These are phyloP conservation scores for Calonectria fujianensis DNA, from an alignment of 2,329 filamentous ascomycete genomes.

Conservation along the genomic window DNA sequence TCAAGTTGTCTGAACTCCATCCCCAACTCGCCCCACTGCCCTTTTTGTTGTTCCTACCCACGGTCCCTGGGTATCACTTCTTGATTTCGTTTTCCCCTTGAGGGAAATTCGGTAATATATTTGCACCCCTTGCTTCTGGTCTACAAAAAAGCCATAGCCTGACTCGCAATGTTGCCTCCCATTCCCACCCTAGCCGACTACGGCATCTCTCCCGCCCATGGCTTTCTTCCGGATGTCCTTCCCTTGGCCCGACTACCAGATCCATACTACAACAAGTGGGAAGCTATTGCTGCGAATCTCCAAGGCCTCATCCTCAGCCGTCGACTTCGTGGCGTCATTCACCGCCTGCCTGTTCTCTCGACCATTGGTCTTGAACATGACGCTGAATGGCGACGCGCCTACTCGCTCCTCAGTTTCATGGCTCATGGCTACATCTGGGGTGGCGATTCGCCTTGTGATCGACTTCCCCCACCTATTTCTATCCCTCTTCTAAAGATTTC, in stretches of 20 bases:
- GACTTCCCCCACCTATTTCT: conserved; percentile 87
- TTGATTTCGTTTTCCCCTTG: conserved; percentile 29
- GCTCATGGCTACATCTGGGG: conserved; percentile 98
- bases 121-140: not conserved
- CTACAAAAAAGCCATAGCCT: conserved; percentile 4
- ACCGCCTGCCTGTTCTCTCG: conserved; percentile 88
- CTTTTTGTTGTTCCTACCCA: conserved; percentile 44
- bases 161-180: conserved; percentile 72
- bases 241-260: conserved; percentile 89
- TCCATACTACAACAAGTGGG: conserved; percentile 96
- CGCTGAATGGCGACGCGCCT: conserved; percentile 94
- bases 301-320: conserved; percentile 91
- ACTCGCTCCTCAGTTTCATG: conserved; percentile 92
- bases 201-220: conserved; percentile 84
- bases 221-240: conserved; percentile 89
- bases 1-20: conserved; percentile 34
- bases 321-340: conserved; percentile 86
- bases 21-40: conserved; percentile 50
- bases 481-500: conserved; percentile 88
- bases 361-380: conserved; percentile 88
- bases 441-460: conserved; percentile 86
- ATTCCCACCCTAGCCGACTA: conserved; percentile 83
- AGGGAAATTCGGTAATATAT: conserved; percentile 12
- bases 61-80: conserved; percentile 40
- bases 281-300: conserved; percentile 88